These are phyloP conservation scores for Pseudogymnoascus sp. DNA, from an alignment of 2,329 filamentous ascomycete species.

Conservation along the genomic window DNA sequence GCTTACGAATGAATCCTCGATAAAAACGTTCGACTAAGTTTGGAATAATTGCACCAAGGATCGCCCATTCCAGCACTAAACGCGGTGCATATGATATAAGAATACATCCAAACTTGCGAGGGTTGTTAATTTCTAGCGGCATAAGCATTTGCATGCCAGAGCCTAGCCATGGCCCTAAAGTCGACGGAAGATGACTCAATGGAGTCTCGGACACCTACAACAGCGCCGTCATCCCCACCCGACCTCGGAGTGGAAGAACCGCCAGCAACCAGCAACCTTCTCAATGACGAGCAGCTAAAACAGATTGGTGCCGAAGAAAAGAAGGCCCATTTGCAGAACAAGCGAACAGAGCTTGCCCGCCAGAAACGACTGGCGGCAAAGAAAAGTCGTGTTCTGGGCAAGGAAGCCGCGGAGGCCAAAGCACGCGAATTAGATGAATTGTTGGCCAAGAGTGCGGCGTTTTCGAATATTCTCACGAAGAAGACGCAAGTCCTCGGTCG, in stretches of 20 bases:
- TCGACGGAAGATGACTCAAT: neutral
- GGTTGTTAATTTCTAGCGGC: neutral
- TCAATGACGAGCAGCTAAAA: slow-evolving; percentile 21
- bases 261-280: neutral
- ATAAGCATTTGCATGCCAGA: neutral
- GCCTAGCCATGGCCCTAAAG: slow-evolving; percentile 3
- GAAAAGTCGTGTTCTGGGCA: slow-evolving; percentile 44
- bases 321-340: slow-evolving; percentile 41
- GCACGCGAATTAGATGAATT: slow-evolving; percentile 54
- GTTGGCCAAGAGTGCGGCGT: slow-evolving; percentile 52
- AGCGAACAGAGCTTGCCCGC: slow-evolving; percentile 35
- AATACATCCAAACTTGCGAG: neutral
- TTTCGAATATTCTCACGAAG: slow-evolving; percentile 56
- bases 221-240: slow-evolving; percentile 9
- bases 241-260: neutral
- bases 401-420: slow-evolving; percentile 50
- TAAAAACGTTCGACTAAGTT: neutral
- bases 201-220: slow-evolving; percentile 10
- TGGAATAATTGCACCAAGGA: neutral
- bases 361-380: slow-evolving; percentile 29
- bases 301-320: slow-evolving; percentile 36
- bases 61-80: neutral
- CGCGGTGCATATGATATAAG: neutral
- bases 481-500: slow-evolving; percentile 58
- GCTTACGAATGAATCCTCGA: neutral